A percentile compares a stretch with the other conserved stretches of the same genome.
Evolutionary conservation across 768 basidiomycete species (phyloP).

Genomic region (Hydnomerulius pinastri): DNA sequence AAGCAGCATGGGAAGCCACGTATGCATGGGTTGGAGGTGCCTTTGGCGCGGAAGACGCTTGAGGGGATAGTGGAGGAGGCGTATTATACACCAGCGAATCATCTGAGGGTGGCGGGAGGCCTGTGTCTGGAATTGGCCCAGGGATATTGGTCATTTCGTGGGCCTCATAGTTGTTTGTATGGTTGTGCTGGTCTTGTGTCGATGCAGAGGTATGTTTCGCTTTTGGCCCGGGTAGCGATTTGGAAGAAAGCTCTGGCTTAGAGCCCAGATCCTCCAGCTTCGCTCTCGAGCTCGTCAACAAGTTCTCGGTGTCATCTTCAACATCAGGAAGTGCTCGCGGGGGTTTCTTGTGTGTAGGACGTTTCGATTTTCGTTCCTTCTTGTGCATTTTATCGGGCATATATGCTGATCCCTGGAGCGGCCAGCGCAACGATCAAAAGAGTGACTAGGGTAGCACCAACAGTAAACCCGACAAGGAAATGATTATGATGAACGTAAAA

Average conservation of each 20-base stretch:
- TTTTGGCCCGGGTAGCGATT: neutral
- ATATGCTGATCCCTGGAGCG: conserved; percentile 16
- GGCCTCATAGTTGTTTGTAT: conserved; percentile 21
- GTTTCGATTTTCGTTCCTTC: neutral
- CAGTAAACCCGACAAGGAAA: conserved; percentile 1
- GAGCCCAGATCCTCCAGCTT: neutral
- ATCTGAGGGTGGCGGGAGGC: conserved; percentile 26
- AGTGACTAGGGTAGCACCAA: conserved; percentile 19
- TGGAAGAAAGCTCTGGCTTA: neutral
- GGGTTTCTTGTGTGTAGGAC: conserved; percentile 9
- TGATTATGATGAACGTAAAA: conserved; percentile 11
- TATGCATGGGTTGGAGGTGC: conserved; percentile 11
- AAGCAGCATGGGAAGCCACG: conserved; percentile 6
- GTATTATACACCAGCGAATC: conserved; percentile 7
- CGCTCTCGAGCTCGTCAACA: conserved; percentile 10
- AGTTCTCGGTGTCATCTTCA: conserved; percentile 26
- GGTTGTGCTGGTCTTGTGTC: neutral
- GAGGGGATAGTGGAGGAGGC: conserved; percentile 21
- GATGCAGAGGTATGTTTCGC: neutral
- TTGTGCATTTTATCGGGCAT: conserved; percentile 22
- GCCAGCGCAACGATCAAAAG: conserved; percentile 27
- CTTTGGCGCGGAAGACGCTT: conserved; percentile 23
- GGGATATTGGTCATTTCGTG: conserved; percentile 32
- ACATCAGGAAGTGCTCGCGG: conserved; percentile 8
- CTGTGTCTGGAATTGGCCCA: conserved; percentile 34